A percentile compares a stretch with the other conserved stretches of the same genome.
Evolutionary conservation across 2,329 filamentous ascomycete genomes (phyloP).

Genomic region (Cytospora paraplurivora): DNA sequence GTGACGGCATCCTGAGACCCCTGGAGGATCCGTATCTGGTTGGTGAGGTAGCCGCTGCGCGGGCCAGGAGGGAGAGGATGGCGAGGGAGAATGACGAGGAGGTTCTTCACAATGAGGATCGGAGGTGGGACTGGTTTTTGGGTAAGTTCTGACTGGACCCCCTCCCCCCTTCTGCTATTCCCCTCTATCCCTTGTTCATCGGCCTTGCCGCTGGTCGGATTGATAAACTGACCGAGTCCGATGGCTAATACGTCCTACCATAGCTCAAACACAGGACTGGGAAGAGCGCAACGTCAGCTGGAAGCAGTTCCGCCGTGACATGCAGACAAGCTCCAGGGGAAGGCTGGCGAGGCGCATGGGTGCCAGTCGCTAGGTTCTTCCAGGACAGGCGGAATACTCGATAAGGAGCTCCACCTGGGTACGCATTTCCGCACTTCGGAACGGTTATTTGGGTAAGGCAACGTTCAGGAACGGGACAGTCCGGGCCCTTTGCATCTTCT

Average conservation of each 20-base stretch:
- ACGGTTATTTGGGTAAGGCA: too few species aligned
- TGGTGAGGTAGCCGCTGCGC: conserved; percentile 63
- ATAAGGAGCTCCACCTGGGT: too few species aligned
- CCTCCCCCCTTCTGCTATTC: conserved; percentile 5
- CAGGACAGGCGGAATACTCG: too few species aligned
- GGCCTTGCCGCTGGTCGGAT: not conserved
- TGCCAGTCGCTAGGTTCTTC: conserved; percentile 16
- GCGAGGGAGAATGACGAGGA: conserved; percentile 58
- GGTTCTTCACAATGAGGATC: conserved; percentile 58
- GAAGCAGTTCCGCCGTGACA: conserved; percentile 36
- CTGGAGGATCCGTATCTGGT: conserved; percentile 70
- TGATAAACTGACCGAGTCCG: too few species aligned
- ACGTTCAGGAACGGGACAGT: too few species aligned
- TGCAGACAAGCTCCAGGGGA: conserved; percentile 19
- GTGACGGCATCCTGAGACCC: conserved; percentile 43
- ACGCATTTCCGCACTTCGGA: too few species aligned
- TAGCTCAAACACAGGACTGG: conserved; percentile 54
- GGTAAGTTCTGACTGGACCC: conserved; percentile 44
- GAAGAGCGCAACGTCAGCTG: conserved; percentile 55
- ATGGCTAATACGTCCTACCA: conserved; percentile 30
- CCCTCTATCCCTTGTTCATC: conserved; percentile 8
- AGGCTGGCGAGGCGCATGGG: conserved; percentile 26
- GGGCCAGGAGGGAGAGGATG: conserved; percentile 59
- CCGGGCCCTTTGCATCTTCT: conserved; percentile 3
- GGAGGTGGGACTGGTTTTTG: conserved; percentile 63